Percentiles rank a stretch among this genome's conserved stretches.
Conservation (phyloP, 495 filamentous ascomycete genomes). For the Alectoria sarmentosa region DNA sequence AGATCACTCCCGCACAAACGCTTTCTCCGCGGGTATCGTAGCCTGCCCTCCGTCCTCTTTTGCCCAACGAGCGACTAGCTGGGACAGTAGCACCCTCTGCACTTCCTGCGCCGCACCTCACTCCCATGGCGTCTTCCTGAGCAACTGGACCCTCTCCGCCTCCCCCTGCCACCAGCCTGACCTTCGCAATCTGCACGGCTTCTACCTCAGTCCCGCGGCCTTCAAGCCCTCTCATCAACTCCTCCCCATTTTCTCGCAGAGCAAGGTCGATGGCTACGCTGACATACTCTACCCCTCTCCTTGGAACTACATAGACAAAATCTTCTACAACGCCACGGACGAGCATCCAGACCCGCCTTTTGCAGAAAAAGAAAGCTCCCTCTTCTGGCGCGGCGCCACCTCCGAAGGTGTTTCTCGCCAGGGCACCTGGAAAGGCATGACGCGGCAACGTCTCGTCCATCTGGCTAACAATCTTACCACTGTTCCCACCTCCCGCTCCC, state of each 20-base stretch:
- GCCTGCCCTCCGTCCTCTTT: slow-evolving; percentile 53
- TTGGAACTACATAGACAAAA: slow-evolving; percentile 46
- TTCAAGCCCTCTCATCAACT: slow-evolving; percentile 56
- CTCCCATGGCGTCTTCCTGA: slow-evolving; percentile 57
- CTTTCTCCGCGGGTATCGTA: slow-evolving; percentile 41
- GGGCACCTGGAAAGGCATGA: slow-evolving; percentile 52
- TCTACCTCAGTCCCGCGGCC: slow-evolving; percentile 57
- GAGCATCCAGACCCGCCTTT: slow-evolving; percentile 36
- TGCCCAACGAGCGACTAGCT: slow-evolving; percentile 45
- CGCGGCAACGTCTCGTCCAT: slow-evolving; percentile 51
- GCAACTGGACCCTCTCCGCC: slow-evolving; percentile 55
- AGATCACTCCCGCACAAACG: slow-evolving; percentile 37
- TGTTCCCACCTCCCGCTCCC: slow-evolving; percentile 30
- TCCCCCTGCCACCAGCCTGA: slow-evolving; percentile 78
- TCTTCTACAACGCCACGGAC: slow-evolving; percentile 34
- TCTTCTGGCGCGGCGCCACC: slow-evolving; percentile 50
- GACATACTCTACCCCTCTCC: slow-evolving; percentile 44
- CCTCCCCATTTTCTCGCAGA: slow-evolving; percentile 67
- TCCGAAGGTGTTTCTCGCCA: slow-evolving; percentile 49
- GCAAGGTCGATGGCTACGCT: slow-evolving; percentile 52
- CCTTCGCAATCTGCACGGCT: slow-evolving; percentile 63
- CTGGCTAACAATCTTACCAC: slow-evolving; percentile 46
- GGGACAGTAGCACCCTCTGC: slow-evolving; percentile 52
- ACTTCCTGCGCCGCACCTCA: slow-evolving; percentile 56
- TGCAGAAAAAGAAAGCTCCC: slow-evolving; percentile 36